Evolutionary conservation across 1,284 basidiomycete genomes (phyloP).

Genomic region (Crucibulum cyathiforme): DNA sequence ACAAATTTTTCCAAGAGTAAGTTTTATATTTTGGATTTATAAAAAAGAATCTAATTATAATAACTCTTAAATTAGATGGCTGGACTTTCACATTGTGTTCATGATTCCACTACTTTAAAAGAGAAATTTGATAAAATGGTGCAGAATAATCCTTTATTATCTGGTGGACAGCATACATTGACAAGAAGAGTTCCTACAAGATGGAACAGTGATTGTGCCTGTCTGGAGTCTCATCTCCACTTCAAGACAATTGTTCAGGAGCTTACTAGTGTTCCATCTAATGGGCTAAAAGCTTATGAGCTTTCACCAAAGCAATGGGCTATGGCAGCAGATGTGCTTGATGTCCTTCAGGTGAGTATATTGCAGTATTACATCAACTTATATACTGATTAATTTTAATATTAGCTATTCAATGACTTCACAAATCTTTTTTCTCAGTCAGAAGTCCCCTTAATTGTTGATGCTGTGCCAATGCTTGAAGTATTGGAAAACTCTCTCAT

Average conservation of each 20-base stretch:
- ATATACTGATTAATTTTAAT: not conserved
- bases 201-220: constrained; percentile 10
- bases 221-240: not conserved
- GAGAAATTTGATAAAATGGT: constrained; percentile 21
- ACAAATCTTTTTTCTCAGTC: constrained; percentile 19
- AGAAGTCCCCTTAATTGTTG: constrained; percentile 23
- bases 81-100: constrained; percentile 5
- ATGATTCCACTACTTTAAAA: constrained; percentile 14
- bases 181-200: constrained; percentile 9
- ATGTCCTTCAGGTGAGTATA: not conserved
- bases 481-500: constrained; percentile 7
- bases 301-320: not conserved
- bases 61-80: not conserved
- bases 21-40: not conserved
- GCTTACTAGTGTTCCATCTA: not conserved
- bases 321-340: not conserved
- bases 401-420: constrained; percentile 18
- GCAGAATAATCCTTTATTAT: not conserved
- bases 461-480: constrained; percentile 19
- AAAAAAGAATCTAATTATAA: not conserved
- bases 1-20: not conserved
- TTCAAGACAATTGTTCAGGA: not conserved
- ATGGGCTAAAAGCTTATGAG: not conserved
- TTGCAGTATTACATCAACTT: not conserved
- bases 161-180: constrained; percentile 3